Percentiles rank a stretch among this genome's conserved stretches.
phyloP scores from a whole-genome alignment of 164 flowering plant genomes.

The Brasenia schreberi region DNA sequence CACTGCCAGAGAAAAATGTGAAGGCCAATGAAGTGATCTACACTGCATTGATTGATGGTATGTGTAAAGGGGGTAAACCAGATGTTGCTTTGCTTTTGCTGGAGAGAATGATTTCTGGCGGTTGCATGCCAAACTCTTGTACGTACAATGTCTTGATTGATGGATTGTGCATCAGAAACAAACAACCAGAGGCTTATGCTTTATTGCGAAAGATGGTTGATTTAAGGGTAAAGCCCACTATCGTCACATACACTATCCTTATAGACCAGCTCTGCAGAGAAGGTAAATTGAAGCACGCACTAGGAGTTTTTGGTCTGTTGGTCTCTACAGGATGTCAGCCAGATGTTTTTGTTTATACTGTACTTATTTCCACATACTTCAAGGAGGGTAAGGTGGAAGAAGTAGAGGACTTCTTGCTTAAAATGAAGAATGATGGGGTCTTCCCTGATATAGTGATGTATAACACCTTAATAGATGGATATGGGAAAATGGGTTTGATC shows the following conservation, averaged over 20 bases:
- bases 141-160: slow-evolving; percentile 58
- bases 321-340: slow-evolving; percentile 37
- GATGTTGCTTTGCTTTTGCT: slow-evolving; percentile 33
- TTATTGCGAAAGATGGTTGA: slow-evolving; percentile 42
- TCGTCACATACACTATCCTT: too few relatives aligned
- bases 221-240: too few relatives aligned
- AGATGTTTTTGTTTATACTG: slow-evolving; percentile 50
- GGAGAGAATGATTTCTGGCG: slow-evolving; percentile 38
- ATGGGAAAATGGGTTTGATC: slow-evolving; percentile 31
- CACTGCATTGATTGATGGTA: slow-evolving; percentile 67
- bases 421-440: slow-evolving; percentile 46
- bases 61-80: slow-evolving; percentile 43
- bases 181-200: slow-evolving; percentile 32
- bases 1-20: slow-evolving; percentile 40
- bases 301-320: slow-evolving; percentile 34
- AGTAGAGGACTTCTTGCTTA: slow-evolving; percentile 41
- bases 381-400: slow-evolving; percentile 31
- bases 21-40: slow-evolving; percentile 50
- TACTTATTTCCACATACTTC: slow-evolving; percentile 45
- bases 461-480: slow-evolving; percentile 48
- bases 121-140: slow-evolving; percentile 37
- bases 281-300: slow-evolving; percentile 41
- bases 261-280: slow-evolving; percentile 43
- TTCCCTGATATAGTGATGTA: slow-evolving; percentile 38
- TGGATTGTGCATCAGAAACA: slow-evolving; percentile 43